These are phyloP conservation scores for Colletotrichum phormii DNA, from an alignment of 2,329 filamentous ascomycete species.

Conservation along the genomic window DNA sequence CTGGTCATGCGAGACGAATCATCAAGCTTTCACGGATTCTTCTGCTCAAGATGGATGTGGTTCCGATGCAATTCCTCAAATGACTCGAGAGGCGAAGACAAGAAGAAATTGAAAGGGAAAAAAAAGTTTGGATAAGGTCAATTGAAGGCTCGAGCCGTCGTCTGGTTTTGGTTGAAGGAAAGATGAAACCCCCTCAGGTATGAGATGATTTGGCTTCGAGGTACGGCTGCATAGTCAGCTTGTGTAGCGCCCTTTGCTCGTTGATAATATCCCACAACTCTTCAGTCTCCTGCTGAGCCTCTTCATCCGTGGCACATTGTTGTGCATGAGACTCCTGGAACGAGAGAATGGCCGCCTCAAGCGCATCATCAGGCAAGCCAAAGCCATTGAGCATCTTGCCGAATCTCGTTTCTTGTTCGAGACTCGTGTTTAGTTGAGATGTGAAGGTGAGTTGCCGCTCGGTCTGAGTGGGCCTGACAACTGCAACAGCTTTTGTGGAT, in stretches of 20 bases:
- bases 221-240: slow-evolving; percentile 45
- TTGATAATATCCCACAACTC: slow-evolving; percentile 54
- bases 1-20: slow-evolving; percentile 23
- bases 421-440: slow-evolving; percentile 67
- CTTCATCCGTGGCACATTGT: slow-evolving; percentile 40
- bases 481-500: slow-evolving; percentile 64
- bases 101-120: background rate
- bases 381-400: slow-evolving; percentile 56
- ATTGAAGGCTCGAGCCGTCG: slow-evolving; percentile 35
- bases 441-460: slow-evolving; percentile 74
- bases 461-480: slow-evolving; percentile 85
- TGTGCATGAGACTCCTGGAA: slow-evolving; percentile 50
- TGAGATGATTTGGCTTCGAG: slow-evolving; percentile 42
- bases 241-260: slow-evolving; percentile 50
- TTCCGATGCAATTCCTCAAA: slow-evolving; percentile 15
- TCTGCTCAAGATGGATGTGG: slow-evolving; percentile 15
- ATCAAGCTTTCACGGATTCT: slow-evolving; percentile 12
- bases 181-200: slow-evolving; percentile 32
- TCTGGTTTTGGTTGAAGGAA: slow-evolving; percentile 18
- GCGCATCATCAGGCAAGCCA: slow-evolving; percentile 58
- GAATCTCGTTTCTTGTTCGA: slow-evolving; percentile 56
- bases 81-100: slow-evolving; percentile 12
- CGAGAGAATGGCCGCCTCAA: slow-evolving; percentile 63
- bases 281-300: slow-evolving; percentile 46
- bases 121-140: slow-evolving; percentile 35